Conservation (phyloP, 306 rosid genomes). For the Albizia julibrissin region DNA sequence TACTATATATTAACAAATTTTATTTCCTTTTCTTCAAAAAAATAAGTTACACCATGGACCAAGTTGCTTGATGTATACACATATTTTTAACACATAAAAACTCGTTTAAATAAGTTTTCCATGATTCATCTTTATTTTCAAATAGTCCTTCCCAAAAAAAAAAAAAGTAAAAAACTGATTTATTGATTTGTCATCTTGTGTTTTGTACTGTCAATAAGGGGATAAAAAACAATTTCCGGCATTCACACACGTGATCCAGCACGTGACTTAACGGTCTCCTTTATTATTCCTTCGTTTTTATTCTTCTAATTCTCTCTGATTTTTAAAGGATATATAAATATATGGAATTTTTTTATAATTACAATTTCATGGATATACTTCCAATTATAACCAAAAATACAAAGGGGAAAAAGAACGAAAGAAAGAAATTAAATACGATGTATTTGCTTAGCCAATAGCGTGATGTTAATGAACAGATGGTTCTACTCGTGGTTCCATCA, state of each 20-base stretch:
- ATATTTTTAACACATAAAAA: background rate
- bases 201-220: background rate
- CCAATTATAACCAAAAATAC: background rate
- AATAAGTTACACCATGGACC: background rate
- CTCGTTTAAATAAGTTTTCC: background rate
- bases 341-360: background rate
- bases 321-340: background rate
- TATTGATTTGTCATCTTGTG: conserved; percentile 17
- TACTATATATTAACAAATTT: background rate
- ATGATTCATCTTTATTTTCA: background rate
- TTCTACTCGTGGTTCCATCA: background rate
- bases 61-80: background rate
- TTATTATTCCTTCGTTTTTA: background rate
- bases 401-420: too few relatives aligned
- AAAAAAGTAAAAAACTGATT: background rate
- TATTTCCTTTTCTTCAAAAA: background rate
- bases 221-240: background rate
- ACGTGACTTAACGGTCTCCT: background rate
- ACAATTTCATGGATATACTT: background rate
- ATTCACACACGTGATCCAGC: conserved; percentile 25
- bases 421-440: background rate
- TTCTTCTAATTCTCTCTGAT: background rate
- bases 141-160: background rate
- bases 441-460: background rate
- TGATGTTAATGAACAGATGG: background rate